Evolutionary conservation across 2,329 filamentous ascomycete genomes (phyloP).

Genomic region (Ophiostoma quercus): DNA sequence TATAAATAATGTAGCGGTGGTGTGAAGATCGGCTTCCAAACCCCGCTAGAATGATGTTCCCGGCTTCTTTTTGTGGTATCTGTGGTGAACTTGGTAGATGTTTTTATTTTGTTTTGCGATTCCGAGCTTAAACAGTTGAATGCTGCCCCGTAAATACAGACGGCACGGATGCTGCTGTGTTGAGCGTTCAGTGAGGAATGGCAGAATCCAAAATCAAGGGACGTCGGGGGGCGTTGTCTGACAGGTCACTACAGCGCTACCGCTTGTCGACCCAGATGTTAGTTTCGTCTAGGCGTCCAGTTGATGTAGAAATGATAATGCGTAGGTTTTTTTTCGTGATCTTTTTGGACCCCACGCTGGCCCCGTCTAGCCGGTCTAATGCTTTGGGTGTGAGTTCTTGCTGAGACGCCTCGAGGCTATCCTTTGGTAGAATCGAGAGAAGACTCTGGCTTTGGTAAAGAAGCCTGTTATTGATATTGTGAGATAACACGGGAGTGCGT

Average conservation of each 20-base stretch:
- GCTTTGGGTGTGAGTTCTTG: neutral
- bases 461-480: neutral
- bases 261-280: neutral
- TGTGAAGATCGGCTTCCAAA: neutral
- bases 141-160: constrained; percentile 13
- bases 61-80: neutral
- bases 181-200: neutral
- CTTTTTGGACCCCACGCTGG: constrained; percentile 19
- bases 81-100: neutral
- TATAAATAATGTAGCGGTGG: neutral
- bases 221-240: neutral
- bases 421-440: neutral
- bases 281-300: constrained; percentile 1
- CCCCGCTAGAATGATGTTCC: neutral
- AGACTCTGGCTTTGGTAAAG: too few species aligned
- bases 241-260: constrained; percentile 11
- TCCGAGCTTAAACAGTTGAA: neutral
- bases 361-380: constrained; percentile 1
- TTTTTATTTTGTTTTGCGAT: neutral
- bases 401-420: neutral
- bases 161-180: constrained; percentile 2
- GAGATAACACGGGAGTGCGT: neutral
- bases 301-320: constrained; percentile 12
- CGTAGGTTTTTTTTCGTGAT: constrained; percentile 15
- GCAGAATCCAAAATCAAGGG: neutral